These are phyloP conservation scores for Pichia sp. DNA, from an alignment of 1,139 yeast genomes.

Conservation along the genomic window DNA sequence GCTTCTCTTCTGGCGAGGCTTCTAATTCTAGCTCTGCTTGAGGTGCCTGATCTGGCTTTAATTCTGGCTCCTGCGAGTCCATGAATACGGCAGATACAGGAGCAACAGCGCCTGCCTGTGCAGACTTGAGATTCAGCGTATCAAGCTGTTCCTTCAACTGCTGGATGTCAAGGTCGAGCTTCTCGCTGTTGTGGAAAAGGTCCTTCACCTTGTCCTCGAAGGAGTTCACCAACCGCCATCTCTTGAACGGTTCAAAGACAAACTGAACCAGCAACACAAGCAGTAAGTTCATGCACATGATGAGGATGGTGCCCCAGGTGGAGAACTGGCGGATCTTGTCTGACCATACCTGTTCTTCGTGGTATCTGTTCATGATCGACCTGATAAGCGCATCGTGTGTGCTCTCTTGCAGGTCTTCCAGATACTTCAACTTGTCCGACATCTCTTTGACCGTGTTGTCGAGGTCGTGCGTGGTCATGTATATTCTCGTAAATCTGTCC, in stretches of 20 bases:
- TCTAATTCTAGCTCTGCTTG: background rate
- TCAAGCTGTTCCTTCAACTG: constrained; percentile 20
- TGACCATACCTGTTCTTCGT: constrained; percentile 98
- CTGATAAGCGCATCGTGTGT: constrained; percentile 66
- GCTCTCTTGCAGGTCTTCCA: constrained; percentile 67
- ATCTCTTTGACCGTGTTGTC: constrained; percentile 58
- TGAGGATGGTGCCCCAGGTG: constrained; percentile 92
- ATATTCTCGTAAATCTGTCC: constrained; percentile 77
- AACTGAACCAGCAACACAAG: constrained; percentile 79
- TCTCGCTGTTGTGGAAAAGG: constrained; percentile 38
- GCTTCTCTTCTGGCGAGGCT: background rate
- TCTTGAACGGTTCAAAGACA: constrained; percentile 91
- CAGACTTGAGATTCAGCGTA: constrained; percentile 2
- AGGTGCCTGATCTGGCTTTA: background rate
- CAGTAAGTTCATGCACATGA: constrained; percentile 82
- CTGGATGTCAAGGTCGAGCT: constrained; percentile 21
- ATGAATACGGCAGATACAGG: background rate
- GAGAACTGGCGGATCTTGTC: constrained; percentile 92
- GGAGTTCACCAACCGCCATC: constrained; percentile 71
- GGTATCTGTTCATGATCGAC: constrained; percentile 81
- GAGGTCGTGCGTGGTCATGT: constrained; percentile 75
- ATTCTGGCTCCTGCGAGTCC: background rate
- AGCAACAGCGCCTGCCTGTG: background rate
- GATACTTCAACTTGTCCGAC: constrained; percentile 45
- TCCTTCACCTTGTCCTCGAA: constrained; percentile 76